phyloP scores from a whole-genome alignment of 1,284 basidiomycete species.

The Apiotrichum gamsii region DNA sequence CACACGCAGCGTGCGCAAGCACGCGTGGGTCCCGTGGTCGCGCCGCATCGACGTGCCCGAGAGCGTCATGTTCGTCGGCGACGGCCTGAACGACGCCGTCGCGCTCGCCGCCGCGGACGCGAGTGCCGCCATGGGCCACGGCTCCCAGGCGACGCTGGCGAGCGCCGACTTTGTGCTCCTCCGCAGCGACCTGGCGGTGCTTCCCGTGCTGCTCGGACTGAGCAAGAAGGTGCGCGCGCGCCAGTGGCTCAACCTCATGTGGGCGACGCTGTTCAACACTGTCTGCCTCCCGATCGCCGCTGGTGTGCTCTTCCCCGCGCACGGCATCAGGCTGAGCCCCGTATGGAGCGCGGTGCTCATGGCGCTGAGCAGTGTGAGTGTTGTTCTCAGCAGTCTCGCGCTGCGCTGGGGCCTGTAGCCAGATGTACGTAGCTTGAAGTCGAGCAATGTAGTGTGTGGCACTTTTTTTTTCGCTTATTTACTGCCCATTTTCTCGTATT shows the following conservation, averaged over 20 bases:
- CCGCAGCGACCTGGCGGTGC: slow-evolving; percentile 88
- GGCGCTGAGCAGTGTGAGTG: slow-evolving; percentile 96
- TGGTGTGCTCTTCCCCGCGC: slow-evolving; percentile 80
- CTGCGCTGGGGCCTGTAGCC: slow-evolving; percentile 77
- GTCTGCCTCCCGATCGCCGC: slow-evolving; percentile 96
- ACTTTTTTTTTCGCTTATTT: no score
- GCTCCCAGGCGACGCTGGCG: slow-evolving; percentile 96
- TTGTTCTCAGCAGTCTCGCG: slow-evolving; percentile 84
- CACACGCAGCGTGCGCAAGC: not conserved
- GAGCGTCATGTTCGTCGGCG: slow-evolving; percentile 91
- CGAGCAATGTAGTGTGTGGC: no score
- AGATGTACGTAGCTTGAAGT: no score
- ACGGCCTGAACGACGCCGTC: slow-evolving; percentile 98
- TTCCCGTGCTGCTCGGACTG: slow-evolving; percentile 88
- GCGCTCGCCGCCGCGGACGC: slow-evolving; percentile 91
- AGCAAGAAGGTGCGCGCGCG: slow-evolving; percentile 81
- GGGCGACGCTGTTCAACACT: slow-evolving; percentile 90
- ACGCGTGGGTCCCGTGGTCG: slow-evolving; percentile 58
- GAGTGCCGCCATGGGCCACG: slow-evolving; percentile 90
- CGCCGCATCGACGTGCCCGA: slow-evolving; percentile 57
- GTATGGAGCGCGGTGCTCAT: slow-evolving; percentile 98
- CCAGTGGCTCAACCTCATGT: slow-evolving; percentile 75
- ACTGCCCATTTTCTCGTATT: no score
- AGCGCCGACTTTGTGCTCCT: slow-evolving; percentile 97
- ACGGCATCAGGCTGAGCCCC: slow-evolving; percentile 87